Conservation (phyloP, 2,329 filamentous ascomycete species). For the Dactylellina parvicollis region DNA sequence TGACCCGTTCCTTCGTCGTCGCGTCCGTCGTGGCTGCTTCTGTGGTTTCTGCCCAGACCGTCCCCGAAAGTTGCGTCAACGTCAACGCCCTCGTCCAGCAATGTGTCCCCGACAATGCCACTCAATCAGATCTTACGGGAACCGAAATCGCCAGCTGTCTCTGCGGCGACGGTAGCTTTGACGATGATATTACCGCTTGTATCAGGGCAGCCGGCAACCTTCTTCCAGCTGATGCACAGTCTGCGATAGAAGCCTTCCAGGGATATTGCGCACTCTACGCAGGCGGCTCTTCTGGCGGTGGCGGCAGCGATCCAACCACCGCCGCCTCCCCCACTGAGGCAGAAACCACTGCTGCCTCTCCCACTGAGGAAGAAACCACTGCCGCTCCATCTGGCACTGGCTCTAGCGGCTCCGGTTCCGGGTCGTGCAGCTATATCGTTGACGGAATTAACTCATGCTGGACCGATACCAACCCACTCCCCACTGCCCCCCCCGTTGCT, state of each 20-base stretch:
- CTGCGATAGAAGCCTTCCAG: conserved; percentile 4
- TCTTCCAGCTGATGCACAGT: neutral
- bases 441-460: conserved; percentile 13
- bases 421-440: conserved; percentile 11
- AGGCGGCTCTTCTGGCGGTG: neutral
- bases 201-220: neutral
- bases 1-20: conserved; percentile 6
- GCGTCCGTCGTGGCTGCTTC: conserved; percentile 25
- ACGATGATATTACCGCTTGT: conserved; percentile 8
- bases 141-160: conserved; percentile 9
- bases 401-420: neutral
- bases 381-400: neutral
- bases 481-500: conserved; percentile 19
- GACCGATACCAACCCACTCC: conserved; percentile 13
- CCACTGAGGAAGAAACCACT: neutral
- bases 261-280: conserved; percentile 15
- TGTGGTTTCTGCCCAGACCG: conserved; percentile 23
- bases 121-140: neutral
- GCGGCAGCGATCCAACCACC: neutral
- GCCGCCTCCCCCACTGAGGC: no score
- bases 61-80: conserved; percentile 7
- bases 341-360: conserved; percentile 7
- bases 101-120: conserved; percentile 12
- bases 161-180: conserved; percentile 14
- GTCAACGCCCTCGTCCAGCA: neutral